These are phyloP conservation scores for Vicia villosa DNA, from an alignment of 306 rosid species.

Conservation along the genomic window DNA sequence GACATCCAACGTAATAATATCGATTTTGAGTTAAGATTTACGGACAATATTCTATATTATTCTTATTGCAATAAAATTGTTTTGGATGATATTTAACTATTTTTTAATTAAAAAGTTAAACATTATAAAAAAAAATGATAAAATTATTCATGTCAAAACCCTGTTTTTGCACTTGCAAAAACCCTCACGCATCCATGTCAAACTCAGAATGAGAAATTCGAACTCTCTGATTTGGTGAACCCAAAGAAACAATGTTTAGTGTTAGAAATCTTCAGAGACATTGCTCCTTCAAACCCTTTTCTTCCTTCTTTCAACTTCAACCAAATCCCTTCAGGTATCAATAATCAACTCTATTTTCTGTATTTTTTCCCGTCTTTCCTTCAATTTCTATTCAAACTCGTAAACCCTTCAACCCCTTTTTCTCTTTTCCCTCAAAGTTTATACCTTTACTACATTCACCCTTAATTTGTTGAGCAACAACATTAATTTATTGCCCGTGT, in stretches of 20 bases:
- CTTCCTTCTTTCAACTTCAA: conserved; percentile 59
- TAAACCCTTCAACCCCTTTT: conserved; percentile 26
- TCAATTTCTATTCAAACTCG: not conserved
- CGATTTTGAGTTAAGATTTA: no score
- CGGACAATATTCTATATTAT: no score
- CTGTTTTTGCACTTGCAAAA: not conserved
- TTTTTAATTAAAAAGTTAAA: no score
- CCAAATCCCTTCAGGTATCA: conserved; percentile 54
- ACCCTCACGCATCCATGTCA: not conserved
- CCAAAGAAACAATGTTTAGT: conserved; percentile 50
- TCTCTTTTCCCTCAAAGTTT: conserved; percentile 27
- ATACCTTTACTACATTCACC: not conserved
- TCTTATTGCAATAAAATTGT: no score
- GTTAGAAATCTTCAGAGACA: conserved; percentile 56
- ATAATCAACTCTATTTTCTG: not conserved
- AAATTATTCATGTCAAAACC: not conserved
- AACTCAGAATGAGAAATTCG: not conserved
- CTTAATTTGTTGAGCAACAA: not conserved
- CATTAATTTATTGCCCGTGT: not conserved
- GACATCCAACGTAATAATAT: no score
- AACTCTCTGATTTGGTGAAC: not conserved
- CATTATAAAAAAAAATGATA: no score
- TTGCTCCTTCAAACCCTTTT: conserved; percentile 53
- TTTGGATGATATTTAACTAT: no score
- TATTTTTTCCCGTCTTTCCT: not conserved